phyloP scores from a whole-genome alignment of 345 rosid genomes.

The Eucalyptus regnans region DNA sequence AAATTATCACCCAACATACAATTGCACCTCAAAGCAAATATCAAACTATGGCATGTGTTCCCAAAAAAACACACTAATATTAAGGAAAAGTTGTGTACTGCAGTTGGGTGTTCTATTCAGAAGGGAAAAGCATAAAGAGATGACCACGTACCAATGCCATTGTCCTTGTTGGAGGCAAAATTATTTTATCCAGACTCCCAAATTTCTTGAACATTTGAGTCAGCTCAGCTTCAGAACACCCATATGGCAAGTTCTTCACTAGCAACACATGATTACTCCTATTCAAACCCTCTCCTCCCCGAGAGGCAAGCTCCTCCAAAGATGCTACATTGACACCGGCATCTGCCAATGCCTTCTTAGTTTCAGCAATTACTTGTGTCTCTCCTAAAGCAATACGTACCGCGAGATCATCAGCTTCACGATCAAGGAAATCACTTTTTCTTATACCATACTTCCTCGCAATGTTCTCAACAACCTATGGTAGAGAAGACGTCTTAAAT shows the following conservation, averaged over 20 bases:
- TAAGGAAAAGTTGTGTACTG: background rate
- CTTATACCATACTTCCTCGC: constrained; percentile 76
- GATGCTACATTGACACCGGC: constrained; percentile 69
- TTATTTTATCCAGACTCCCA: constrained; percentile 72
- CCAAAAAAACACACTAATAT: background rate
- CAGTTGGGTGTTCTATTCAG: background rate
- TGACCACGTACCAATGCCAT: constrained; percentile 57
- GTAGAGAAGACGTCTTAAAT: background rate
- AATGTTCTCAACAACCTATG: constrained; percentile 74
- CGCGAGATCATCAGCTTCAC: constrained; percentile 85
- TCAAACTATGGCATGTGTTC: background rate
- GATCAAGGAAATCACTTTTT: constrained; percentile 88
- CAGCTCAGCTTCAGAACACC: constrained; percentile 70
- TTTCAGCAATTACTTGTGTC: constrained; percentile 87
- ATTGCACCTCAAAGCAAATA: background rate
- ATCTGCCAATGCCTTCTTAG: constrained; percentile 67
- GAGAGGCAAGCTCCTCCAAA: constrained; percentile 60
- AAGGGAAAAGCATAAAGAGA: background rate
- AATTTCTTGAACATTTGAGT: constrained; percentile 78
- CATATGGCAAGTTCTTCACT: constrained; percentile 88
- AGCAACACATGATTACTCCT: constrained; percentile 77
- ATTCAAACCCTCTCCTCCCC: constrained; percentile 36
- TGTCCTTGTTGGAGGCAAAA: constrained; percentile 83
- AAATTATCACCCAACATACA: background rate
- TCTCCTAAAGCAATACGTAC: constrained; percentile 94